Evolutionary conservation across 1,284 basidiomycete species (phyloP), one percentile per base, ranked within the genome.

Genomic region (Ceratobasidium papillatum): DNA sequence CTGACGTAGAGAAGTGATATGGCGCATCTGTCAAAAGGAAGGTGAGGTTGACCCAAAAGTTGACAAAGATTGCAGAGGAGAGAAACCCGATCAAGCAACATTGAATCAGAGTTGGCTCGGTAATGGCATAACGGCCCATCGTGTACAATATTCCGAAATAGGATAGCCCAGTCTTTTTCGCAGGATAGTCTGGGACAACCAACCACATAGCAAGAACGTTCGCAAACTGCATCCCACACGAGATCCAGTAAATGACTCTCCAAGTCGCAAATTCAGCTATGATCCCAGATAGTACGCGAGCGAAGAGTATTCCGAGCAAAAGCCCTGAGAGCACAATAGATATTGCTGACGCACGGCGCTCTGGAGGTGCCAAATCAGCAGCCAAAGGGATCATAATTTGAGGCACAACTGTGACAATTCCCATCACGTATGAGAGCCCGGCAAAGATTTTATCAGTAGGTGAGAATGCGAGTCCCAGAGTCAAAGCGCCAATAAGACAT

Each of bases 21-120:
- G 90, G 90, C 1, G 86, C 78, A 8, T 87, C 89, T 14, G 87
- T 87, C 1, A 94, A 85, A 38, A 93, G 82, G 81, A 92, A 93
- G 0, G 91, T 93, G 75, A 92, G 80, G 2, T 89, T 91, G 0
- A 91, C 89, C 91, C 91, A 93, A 79, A 89, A 90, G 76, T 84
- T 85, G 12, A 83, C 84, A 79, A 90, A 91, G 76, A 86, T 86
- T 0, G 88, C 88, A 74, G 87, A 88, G 19, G 86, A 87, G 2
- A 85, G 84, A 22, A 89, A 81, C 65, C 87, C 87, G 75, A 90
- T 85, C 43, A 92, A 78, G 66, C 86, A 87, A 0, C 85, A 85
- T 78, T 92, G 91, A 19, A 92, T 84, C 36, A 93, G 81, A 4
- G 89, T 83, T 0, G 92, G 91, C 78, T 93, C 91, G 0, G 89